Base-by-base conservation (phyloP, 106 monocot genomes). In the Apostasia ramifera region DNA sequence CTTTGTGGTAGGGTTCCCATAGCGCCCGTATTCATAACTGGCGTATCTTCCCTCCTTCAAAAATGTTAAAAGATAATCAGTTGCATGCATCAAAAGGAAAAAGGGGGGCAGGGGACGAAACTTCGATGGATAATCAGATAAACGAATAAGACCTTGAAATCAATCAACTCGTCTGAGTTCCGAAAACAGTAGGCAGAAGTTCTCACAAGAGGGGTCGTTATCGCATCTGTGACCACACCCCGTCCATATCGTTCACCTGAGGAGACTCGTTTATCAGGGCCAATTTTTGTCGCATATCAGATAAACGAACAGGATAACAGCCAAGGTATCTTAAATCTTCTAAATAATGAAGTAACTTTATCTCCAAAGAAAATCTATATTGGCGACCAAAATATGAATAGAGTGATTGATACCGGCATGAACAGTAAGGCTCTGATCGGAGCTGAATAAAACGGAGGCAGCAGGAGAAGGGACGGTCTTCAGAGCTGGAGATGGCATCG, bases 131-230 rank as follows among this genome's bases (percentile, higher is more conserved):
- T 51, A 43, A 44, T 1, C 26, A 26, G 26, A 26, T 26, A 26
- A 26, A 26, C 26, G 26, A 26, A 26, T 26, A 15, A n/a, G 13
- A 91, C 90, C 90, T 91, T 86, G 79, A 90, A 98, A 68, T 97
- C 95, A 47, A 97, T 87, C 57, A 97, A 82, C 78, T 97, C 84
- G 4, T 89, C 62, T 44, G 92, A 80, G 77, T 87, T 83, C 49
- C 85, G 86, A 70, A 97, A 97, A 86, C 92, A 92, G 80, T 92
- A 97, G 14, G 95, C 92, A 51, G 95, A 89, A 4, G 95, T 97
- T 47, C 89, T 89, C 44, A 92, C 82, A 52, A 97, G 46, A 1
- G 95, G 95, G 66, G 92, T 97, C 76, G 95, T 97, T 62, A 97
- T 92, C 2, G 85, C 66, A 75, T 97, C 95, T 9, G 95, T 89